Evolutionary conservation across 2,329 filamentous ascomycete species (phyloP), one percentile per base, ranked within the genome.

Genomic region (Pseudocercospora musae): DNA sequence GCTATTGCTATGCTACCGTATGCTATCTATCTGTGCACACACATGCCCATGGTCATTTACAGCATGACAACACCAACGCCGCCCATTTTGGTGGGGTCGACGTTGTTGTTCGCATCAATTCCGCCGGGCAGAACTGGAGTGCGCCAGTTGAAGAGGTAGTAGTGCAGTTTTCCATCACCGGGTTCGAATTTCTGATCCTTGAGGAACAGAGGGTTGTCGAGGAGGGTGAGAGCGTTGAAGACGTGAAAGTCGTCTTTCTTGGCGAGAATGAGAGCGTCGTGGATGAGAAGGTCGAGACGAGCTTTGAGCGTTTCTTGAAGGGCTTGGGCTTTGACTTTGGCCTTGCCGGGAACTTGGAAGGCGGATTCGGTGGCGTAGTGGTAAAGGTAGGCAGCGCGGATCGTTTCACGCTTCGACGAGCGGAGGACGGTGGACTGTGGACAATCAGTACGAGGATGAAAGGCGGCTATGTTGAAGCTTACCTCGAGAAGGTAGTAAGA

Each of bases 141-240:
- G 61, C 92, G 87, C 81, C 97, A 99, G 79, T 99, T 99, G 84
- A 96, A 99, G 31, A 99, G 82, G 77, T 99, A 99, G 79, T 93
- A 99, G 78, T 99, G 92, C 70, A 99, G 82, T 76, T 95, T 92
- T 52, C 95, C 95, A 75, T 99, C 95, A 31, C 95, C 95, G 4
- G 90, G 88, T 49, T 94, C 95, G 72, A 97, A 99, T 77, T 96
- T 96, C 74, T 97, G 91, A 69, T 97, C 85, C 74, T 94, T 89
- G 5, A 99, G 83, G 84, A 99, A 98, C 20, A 98, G 84, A 0
- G 87, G 89, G 76, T 99, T 99, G 77, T 99, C 94, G 78, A 96
- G 89, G 42, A 97, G 83, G 0, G 93, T 96, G 20, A 99, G 84
- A 0, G 92, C 94, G 73, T 99, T 99, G 82, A 98, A 96, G 62